phyloP scores from a whole-genome alignment of 1,139 yeast genomes.

The Saccharomyces hybrid region DNA sequence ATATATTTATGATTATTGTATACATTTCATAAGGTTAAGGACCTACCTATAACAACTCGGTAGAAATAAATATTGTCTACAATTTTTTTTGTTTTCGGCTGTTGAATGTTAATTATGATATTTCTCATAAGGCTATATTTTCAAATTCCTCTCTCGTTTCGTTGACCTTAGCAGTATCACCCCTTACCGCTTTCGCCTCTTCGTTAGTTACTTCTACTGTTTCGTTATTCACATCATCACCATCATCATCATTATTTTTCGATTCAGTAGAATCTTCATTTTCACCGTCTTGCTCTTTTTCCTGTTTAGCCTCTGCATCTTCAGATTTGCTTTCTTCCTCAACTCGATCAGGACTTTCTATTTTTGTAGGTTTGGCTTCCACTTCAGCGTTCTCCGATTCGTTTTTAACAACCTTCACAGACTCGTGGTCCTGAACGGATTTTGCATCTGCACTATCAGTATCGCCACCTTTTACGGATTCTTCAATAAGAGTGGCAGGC shows the following conservation, averaged over 20 bases:
- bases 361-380: conserved; percentile 4
- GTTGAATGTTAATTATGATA: conserved; percentile 3
- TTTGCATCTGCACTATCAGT: conserved; percentile 1
- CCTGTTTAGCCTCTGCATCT: conserved; percentile 6
- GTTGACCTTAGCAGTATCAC: conserved; percentile 3
- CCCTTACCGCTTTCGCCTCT: conserved; percentile 4
- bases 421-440: conserved; percentile 4
- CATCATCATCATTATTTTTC: neutral
- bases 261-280: conserved; percentile 5
- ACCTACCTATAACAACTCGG: neutral
- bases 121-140: conserved; percentile 2
- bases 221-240: conserved; percentile 1
- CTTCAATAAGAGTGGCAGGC: conserved; percentile 4
- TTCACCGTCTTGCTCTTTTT: conserved; percentile 3
- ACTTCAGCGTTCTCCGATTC: conserved; percentile 3
- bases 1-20: neutral
- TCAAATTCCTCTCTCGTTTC: conserved; percentile 4
- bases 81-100: neutral
- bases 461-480: conserved; percentile 11
- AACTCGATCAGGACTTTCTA: conserved; percentile 7
- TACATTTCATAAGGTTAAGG: neutral
- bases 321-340: conserved; percentile 3
- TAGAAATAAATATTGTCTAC: neutral
- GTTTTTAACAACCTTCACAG: conserved; percentile 16
- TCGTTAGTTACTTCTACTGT: conserved; percentile 1